Evolutionary conservation across 2,329 filamentous ascomycete species (phyloP).

Genomic region (Ascochyta clinopodiicola): DNA sequence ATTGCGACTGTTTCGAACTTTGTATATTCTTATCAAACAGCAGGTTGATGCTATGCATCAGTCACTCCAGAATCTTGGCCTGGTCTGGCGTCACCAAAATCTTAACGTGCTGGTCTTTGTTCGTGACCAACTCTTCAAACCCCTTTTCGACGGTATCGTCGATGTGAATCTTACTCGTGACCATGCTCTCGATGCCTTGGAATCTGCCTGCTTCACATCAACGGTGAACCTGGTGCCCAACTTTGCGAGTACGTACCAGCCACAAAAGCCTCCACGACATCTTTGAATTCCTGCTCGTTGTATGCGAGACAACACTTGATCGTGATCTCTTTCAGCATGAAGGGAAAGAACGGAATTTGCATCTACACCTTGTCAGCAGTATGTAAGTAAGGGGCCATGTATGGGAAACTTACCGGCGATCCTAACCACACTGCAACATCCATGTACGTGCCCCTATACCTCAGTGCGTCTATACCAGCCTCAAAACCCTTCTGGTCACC

Average conservation of each 20-base stretch:
- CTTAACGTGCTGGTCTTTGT: slow-evolving; percentile 47
- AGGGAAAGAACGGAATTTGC: slow-evolving; percentile 31
- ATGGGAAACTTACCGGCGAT: slow-evolving; percentile 30
- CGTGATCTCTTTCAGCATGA: slow-evolving; percentile 41
- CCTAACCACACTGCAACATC: slow-evolving; percentile 44
- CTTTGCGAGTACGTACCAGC: slow-evolving; percentile 28
- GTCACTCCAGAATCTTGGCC: background rate
- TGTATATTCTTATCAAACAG: no score
- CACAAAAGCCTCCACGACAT: slow-evolving; percentile 41
- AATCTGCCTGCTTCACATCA: slow-evolving; percentile 32
- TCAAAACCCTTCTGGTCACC: slow-evolving; percentile 40
- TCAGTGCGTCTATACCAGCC: slow-evolving; percentile 39
- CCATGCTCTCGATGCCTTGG: slow-evolving; percentile 40
- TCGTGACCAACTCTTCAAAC: slow-evolving; percentile 39
- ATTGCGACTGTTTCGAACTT: no score
- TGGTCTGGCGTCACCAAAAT: slow-evolving; percentile 44
- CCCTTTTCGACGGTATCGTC: slow-evolving; percentile 42
- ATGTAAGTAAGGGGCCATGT: background rate
- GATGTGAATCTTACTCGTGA: slow-evolving; percentile 43
- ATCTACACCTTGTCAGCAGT: slow-evolving; percentile 28
- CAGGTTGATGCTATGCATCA: no score
- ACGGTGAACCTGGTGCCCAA: no score
- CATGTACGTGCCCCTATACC: slow-evolving; percentile 37
- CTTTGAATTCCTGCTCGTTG: slow-evolving; percentile 41
- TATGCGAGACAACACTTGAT: slow-evolving; percentile 41